Conservation (phyloP, 306 rosid species). For the Lithocarpus polystachyus region DNA sequence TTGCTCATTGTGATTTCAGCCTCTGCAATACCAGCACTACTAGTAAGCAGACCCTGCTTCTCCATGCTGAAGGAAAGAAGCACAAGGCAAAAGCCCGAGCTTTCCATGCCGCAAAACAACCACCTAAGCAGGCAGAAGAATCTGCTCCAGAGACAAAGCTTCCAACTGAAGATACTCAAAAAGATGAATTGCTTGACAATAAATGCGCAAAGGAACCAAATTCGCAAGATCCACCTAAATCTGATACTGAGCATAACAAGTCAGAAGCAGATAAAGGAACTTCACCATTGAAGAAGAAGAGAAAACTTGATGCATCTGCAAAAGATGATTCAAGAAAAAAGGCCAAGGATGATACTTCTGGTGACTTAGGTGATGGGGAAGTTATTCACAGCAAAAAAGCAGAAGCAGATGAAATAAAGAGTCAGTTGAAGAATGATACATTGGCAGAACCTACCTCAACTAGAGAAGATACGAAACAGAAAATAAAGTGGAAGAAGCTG, state of each 20-base stretch:
- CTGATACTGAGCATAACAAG: conserved; percentile 9
- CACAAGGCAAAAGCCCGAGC: conserved; percentile 85
- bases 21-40: conserved; percentile 86
- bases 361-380: conserved; percentile 53
- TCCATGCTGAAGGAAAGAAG: conserved; percentile 98
- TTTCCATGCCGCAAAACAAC: conserved; percentile 59
- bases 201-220: conserved; percentile 30
- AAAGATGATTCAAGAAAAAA: conserved; percentile 44
- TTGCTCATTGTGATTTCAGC: conserved; percentile 35
- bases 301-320: conserved; percentile 55
- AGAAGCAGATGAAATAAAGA: conserved; percentile 22
- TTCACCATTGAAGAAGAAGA: conserved; percentile 50
- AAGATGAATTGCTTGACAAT: conserved; percentile 22
- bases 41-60: conserved; percentile 81
- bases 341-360: conserved; percentile 35
- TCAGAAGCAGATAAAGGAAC: conserved; percentile 34
- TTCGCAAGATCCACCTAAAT: conserved; percentile 33
- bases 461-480: conserved; percentile 27
- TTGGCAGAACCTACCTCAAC: conserved; percentile 5
- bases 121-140: conserved; percentile 36
- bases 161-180: conserved; percentile 32
- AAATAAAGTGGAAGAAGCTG: conserved; percentile 81
- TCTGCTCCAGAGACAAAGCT: conserved; percentile 36
- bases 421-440: conserved; percentile 28
- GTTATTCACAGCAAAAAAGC: conserved; percentile 62